phyloP scores from a whole-genome alignment of 129 eudicot species.

The Chrysanthemum lavandulifolium region DNA sequence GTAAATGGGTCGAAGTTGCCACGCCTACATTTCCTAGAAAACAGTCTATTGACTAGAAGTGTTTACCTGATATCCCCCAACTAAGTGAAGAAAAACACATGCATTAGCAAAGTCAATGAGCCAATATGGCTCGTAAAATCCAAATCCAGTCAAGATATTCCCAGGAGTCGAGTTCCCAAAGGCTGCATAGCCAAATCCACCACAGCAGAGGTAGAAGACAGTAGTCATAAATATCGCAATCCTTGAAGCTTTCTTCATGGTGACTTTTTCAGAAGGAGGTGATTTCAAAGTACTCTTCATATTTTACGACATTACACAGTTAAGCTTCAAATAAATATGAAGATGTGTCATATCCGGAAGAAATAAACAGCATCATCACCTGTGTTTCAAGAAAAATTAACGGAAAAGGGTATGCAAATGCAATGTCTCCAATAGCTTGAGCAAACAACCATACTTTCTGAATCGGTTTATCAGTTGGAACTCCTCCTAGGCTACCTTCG shows the following conservation, averaged over 20 bases:
- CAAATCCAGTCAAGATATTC: conserved; percentile 80
- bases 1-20: neutral
- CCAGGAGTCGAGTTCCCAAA: conserved; percentile 82
- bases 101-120: conserved; percentile 79
- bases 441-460: conserved; percentile 72
- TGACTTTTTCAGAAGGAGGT: conserved; percentile 55
- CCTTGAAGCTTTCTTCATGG: conserved; percentile 73
- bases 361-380: conserved; percentile 36
- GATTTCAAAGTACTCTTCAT: conserved; percentile 74
- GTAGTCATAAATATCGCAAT: conserved; percentile 44
- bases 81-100: conserved; percentile 68
- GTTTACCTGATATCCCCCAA: conserved; percentile 88
- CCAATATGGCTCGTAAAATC: conserved; percentile 88
- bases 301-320: neutral
- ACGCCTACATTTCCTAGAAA: neutral
- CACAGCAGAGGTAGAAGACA: conserved; percentile 78
- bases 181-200: conserved; percentile 85
- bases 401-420: conserved; percentile 71
- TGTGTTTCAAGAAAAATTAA: conserved; percentile 59
- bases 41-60: neutral
- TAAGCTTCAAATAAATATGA: neutral
- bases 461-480: conserved; percentile 47
- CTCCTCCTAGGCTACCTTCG: conserved; percentile 67
- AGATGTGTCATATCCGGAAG: neutral
- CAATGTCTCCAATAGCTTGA: conserved; percentile 84